These are phyloP conservation scores for Bombardia bombarda DNA, from an alignment of 495 filamentous ascomycete genomes.

Conservation along the genomic window DNA sequence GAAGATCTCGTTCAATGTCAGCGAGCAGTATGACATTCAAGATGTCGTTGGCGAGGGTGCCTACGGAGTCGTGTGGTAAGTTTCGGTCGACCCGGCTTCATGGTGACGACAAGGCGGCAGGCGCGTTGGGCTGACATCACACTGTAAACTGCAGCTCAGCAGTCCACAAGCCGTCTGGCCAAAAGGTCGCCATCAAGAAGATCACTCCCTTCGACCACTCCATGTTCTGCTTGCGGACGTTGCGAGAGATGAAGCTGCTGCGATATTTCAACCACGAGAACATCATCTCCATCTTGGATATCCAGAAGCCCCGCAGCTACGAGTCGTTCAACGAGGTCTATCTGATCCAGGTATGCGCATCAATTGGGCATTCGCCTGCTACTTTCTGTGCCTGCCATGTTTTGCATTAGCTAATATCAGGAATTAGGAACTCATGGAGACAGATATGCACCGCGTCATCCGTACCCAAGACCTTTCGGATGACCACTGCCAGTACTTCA, in stretches of 20 bases:
- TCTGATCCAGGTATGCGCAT: conserved; percentile 84
- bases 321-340: conserved; percentile 98
- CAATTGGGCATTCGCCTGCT: not conserved
- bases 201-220: conserved; percentile 98
- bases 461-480: conserved; percentile 97
- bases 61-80: conserved; percentile 98
- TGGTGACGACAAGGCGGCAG: too few relatives aligned
- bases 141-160: too few relatives aligned
- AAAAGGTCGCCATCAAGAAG: conserved; percentile 99
- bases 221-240: conserved; percentile 95
- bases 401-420: not conserved
- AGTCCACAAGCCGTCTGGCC: conserved; percentile 94
- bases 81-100: too few relatives aligned
- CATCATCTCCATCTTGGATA: conserved; percentile 98
- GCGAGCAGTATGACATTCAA: conserved; percentile 98
- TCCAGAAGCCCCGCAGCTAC: conserved; percentile 94
- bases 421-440: conserved; percentile 93
- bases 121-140: too few relatives aligned
- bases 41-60: conserved; percentile 99
- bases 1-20: conserved; percentile 99
- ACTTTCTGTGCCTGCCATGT: not conserved
- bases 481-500: conserved; percentile 99
- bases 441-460: conserved; percentile 99
- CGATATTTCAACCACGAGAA: conserved; percentile 99
- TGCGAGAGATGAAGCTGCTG: conserved; percentile 98